Percentiles rank a stretch among this genome's conserved stretches.
Conservation (phyloP, 192 early-diverging fungal genomes). For the Ambispora gerdemannii region DNA sequence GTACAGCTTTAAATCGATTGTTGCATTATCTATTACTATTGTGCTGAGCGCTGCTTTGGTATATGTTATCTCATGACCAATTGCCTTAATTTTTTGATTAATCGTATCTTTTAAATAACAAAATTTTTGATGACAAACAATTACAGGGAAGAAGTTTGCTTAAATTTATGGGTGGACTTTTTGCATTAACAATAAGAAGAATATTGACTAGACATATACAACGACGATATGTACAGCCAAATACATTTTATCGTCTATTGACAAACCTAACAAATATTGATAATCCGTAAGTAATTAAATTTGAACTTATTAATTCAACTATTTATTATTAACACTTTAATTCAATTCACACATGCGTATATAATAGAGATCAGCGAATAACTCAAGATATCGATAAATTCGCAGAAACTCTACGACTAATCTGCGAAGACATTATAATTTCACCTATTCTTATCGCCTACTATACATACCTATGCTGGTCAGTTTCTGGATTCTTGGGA, state of each 20-base stretch:
- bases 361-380: conserved; percentile 75
- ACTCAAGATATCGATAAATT: conserved; percentile 88
- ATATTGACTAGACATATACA: conserved; percentile 65
- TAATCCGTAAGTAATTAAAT: conserved; percentile 57
- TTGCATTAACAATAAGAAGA: conserved; percentile 60
- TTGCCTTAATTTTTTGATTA: not conserved
- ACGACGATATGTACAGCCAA: conserved; percentile 55
- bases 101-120: too few relatives aligned
- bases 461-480: conserved; percentile 74
- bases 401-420: conserved; percentile 53
- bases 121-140: too few relatives aligned
- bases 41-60: conserved; percentile 60
- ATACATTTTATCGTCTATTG: conserved; percentile 57
- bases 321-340: conserved; percentile 2
- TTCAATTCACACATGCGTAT: not conserved
- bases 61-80: conserved; percentile 25
- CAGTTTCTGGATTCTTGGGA: conserved; percentile 61
- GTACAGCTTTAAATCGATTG: conserved; percentile 55
- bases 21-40: conserved; percentile 50
- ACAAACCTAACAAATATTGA: conserved; percentile 53
- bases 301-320: conserved; percentile 9
- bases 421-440: conserved; percentile 63
- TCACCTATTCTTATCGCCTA: conserved; percentile 72
- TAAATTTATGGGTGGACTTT: conserved; percentile 57
- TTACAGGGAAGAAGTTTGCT: conserved; percentile 55